Evolutionary conservation across 768 basidiomycete species (phyloP).

Genomic region (Hortiboletus flavorubellus): DNA sequence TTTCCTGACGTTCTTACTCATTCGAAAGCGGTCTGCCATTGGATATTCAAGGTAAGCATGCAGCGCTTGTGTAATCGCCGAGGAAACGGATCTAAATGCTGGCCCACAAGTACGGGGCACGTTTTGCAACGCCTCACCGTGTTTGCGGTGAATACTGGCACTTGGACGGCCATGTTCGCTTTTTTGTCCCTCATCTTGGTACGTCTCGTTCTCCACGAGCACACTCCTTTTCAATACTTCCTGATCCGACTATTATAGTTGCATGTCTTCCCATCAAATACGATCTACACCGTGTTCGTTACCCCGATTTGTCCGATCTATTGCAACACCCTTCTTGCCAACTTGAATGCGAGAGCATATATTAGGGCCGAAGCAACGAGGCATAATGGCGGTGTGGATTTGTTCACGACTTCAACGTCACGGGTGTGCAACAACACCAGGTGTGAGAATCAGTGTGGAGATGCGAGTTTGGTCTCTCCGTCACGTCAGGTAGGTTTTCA

Average conservation of each 20-base stretch:
- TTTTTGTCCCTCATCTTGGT: conserved; percentile 47
- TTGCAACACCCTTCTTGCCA: conserved; percentile 8
- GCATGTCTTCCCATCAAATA: not conserved
- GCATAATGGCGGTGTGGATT: not conserved
- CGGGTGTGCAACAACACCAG: too few species aligned
- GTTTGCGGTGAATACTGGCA: conserved; percentile 24
- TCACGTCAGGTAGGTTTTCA: not conserved
- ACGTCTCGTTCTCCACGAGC: conserved; percentile 24
- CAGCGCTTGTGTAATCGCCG: too few species aligned
- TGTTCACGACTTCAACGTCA: not conserved
- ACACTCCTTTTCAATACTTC: too few species aligned
- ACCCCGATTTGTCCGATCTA: conserved; percentile 10
- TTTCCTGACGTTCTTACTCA: conserved; percentile 6
- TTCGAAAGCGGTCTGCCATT: not conserved
- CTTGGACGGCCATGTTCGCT: conserved; percentile 47
- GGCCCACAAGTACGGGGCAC: conserved; percentile 2
- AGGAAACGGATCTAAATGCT: not conserved
- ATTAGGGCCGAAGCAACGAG: not conserved
- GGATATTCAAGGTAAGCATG: not conserved
- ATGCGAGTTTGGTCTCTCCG: not conserved
- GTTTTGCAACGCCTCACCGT: conserved; percentile 9
- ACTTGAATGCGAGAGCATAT: conserved; percentile 9
- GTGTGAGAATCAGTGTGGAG: not conserved
- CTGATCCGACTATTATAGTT: not conserved
- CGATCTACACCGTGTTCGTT: not conserved